These are phyloP conservation scores for Malbranchea cinnamomea DNA, from an alignment of 2,329 filamentous ascomycete species.

Conservation along the genomic window DNA sequence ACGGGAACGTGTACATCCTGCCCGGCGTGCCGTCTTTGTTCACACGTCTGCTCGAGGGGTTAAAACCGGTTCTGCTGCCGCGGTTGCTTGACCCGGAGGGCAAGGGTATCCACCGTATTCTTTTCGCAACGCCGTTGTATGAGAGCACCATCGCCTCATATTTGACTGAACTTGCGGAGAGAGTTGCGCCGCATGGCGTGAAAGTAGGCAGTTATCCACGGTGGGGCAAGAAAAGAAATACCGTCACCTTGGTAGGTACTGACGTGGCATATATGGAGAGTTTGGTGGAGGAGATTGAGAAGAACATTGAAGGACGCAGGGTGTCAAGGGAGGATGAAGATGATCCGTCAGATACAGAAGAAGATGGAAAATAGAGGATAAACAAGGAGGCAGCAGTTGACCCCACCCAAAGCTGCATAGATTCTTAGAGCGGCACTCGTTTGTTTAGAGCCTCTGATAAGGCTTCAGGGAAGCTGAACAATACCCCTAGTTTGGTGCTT, in stretches of 20 bases:
- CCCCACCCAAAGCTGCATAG: no score
- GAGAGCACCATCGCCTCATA: conserved; percentile 78
- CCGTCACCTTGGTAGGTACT: conserved; percentile 70
- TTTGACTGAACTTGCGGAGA: conserved; percentile 61
- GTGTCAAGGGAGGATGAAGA: conserved; percentile 58
- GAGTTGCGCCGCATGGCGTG: conserved; percentile 59
- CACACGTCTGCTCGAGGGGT: conserved; percentile 57
- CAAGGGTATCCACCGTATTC: conserved; percentile 60
- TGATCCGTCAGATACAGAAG: conserved; percentile 32
- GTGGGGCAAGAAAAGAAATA: conserved; percentile 78
- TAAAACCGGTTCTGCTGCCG: conserved; percentile 57
- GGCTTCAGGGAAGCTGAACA: no score
- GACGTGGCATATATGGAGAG: conserved; percentile 66
- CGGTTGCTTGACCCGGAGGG: conserved; percentile 64
- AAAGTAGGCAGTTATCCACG: conserved; percentile 93
- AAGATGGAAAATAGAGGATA: conserved; percentile 11
- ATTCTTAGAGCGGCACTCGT: no score
- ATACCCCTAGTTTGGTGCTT: no score
- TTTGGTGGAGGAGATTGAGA: conserved; percentile 61
- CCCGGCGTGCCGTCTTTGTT: conserved; percentile 82
- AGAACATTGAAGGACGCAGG: conserved; percentile 57
- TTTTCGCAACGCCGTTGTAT: conserved; percentile 74
- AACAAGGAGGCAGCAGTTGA: no score
- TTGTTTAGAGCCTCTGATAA: no score
- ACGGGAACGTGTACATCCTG: conserved; percentile 84